Evolutionary conservation across 192 early-diverging fungal genomes (phyloP).

Genomic region (Coemansia sp.): DNA sequence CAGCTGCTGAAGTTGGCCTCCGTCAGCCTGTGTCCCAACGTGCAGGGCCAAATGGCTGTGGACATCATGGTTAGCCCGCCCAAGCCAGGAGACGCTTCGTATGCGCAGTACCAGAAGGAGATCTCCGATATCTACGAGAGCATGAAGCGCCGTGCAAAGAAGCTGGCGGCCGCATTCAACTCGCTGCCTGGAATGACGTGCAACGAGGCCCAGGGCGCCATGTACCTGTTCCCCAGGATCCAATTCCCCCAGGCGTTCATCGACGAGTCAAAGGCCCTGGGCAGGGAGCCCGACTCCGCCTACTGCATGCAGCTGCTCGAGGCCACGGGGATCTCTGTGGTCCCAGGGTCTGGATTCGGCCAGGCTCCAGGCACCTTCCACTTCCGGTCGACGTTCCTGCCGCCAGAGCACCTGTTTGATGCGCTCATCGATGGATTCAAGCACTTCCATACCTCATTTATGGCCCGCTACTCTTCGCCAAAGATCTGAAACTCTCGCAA

Average conservation of each 20-base stretch:
- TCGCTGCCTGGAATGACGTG: conserved; percentile 79
- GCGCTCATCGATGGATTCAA: conserved; percentile 75
- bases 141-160: conserved; percentile 73
- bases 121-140: conserved; percentile 74
- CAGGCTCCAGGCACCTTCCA: conserved; percentile 89
- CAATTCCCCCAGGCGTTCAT: conserved; percentile 73
- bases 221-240: conserved; percentile 95
- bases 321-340: conserved; percentile 94
- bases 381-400: conserved; percentile 96
- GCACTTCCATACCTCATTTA: conserved; percentile 80
- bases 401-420: conserved; percentile 91
- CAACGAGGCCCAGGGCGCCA: conserved; percentile 88
- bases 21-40: conserved; percentile 91
- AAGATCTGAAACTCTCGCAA: background rate
- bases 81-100: conserved; percentile 73
- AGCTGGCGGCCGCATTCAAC: conserved; percentile 78
- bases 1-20: conserved; percentile 94
- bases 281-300: conserved; percentile 79
- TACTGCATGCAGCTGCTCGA: conserved; percentile 93
- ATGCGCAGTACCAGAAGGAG: conserved; percentile 72
- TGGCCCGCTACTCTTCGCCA: conserved; percentile 62
- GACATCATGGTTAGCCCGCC: conserved; percentile 94
- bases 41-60: conserved; percentile 92
- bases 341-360: conserved; percentile 91
- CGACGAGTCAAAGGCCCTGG: conserved; percentile 67